Evolutionary conservation across 441 rosid genomes (phyloP).

Genomic region (Breynia disticha): DNA sequence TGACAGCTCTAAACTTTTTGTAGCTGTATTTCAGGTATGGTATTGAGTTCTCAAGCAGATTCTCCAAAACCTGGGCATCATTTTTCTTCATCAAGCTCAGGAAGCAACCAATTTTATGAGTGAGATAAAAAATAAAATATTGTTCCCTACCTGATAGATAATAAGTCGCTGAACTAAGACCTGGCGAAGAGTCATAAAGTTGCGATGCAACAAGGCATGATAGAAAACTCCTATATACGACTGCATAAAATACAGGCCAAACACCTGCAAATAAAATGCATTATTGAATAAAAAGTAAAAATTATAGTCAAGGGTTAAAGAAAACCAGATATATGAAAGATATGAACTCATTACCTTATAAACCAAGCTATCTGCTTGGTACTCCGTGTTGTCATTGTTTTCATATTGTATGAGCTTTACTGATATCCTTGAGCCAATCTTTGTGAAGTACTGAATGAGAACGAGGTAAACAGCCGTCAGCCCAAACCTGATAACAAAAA

Average conservation of each 20-base stretch:
- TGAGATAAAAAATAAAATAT: conserved; percentile 1
- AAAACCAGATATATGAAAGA: conserved; percentile 10
- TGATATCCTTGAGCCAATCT: conserved; percentile 71
- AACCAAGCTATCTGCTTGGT: conserved; percentile 75
- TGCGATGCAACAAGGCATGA: conserved; percentile 80
- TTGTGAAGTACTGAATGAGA: conserved; percentile 71
- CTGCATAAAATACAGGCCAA: conserved; percentile 96
- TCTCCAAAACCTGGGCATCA: conserved; percentile 58
- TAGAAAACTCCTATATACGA: conserved; percentile 88
- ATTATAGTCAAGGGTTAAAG: conserved; percentile 3
- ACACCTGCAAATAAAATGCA: conserved; percentile 52
- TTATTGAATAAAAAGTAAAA: conserved; percentile 3
- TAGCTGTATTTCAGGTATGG: conserved; percentile 82
- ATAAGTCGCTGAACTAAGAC: conserved; percentile 73
- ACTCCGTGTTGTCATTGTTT: conserved; percentile 60
- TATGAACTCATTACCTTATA: conserved; percentile 56
- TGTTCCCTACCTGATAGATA: conserved; percentile 51
- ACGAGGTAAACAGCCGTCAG: conserved; percentile 78
- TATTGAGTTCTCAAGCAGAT: conserved; percentile 64
- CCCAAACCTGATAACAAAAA: conserved; percentile 57
- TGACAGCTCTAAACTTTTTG: conserved; percentile 56
- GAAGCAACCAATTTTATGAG: neutral
- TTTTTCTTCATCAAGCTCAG: conserved; percentile 5
- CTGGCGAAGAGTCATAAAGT: conserved; percentile 78
- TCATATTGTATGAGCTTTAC: conserved; percentile 71